Evolutionary conservation across 768 basidiomycete genomes (phyloP).

Genomic region (Termitomyces sp.): DNA sequence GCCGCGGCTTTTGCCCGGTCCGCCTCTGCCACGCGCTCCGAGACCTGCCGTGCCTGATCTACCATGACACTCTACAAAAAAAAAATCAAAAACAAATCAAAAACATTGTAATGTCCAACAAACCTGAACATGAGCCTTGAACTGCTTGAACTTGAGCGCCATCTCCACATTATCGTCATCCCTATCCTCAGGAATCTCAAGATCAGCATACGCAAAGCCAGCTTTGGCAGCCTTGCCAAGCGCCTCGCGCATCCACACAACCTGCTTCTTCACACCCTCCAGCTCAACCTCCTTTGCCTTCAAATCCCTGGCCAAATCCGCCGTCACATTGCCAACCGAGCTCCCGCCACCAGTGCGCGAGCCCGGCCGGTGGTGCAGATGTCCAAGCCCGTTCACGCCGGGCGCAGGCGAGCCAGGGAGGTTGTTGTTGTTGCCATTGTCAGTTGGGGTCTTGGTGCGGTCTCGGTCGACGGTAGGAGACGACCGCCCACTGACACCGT

Average conservation of each 20-base stretch:
- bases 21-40: constrained; percentile 75
- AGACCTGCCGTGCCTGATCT: constrained; percentile 73
- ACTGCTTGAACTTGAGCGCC: constrained; percentile 81
- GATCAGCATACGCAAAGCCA: constrained; percentile 69
- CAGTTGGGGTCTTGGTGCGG: constrained; percentile 47
- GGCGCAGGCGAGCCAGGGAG: constrained; percentile 42
- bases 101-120: constrained; percentile 21
- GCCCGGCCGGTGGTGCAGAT: constrained; percentile 31
- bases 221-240: constrained; percentile 69
- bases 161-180: constrained; percentile 62
- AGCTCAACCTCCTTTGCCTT: constrained; percentile 82
- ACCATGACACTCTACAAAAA: constrained; percentile 58
- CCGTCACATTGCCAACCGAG: constrained; percentile 66
- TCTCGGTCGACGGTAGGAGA: constrained; percentile 48
- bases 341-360: constrained; percentile 37
- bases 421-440: constrained; percentile 34
- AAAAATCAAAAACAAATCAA: background rate
- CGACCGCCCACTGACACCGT: constrained; percentile 36
- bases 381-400: constrained; percentile 48
- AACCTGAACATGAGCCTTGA: constrained; percentile 85
- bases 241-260: constrained; percentile 84
- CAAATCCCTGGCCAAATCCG: constrained; percentile 75
- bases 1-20: constrained; percentile 77
- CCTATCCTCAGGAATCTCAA: constrained; percentile 26
- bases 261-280: constrained; percentile 69